These are phyloP conservation scores for Bruguiera hainesii DNA, from an alignment of 441 rosid species.

Conservation along the genomic window DNA sequence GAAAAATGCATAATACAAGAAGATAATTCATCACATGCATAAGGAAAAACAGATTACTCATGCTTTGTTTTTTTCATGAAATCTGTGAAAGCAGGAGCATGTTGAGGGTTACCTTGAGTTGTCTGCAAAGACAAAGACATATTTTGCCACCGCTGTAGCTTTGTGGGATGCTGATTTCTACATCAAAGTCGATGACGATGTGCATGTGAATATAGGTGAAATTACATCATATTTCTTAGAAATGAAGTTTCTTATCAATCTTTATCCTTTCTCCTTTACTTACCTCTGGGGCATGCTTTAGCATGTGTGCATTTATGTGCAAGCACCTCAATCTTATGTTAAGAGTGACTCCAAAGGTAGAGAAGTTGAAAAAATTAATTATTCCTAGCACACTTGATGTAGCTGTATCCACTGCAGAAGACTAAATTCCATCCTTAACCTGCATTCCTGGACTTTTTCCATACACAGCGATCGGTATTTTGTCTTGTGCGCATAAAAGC, in stretches of 20 bases:
- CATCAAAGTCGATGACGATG: constrained; percentile 90
- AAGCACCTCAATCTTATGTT: too few relatives aligned
- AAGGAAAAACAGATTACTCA: background rate
- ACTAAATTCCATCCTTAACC: too few relatives aligned
- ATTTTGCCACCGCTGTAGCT: constrained; percentile 73
- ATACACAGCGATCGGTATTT: too few relatives aligned
- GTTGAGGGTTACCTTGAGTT: constrained; percentile 92
- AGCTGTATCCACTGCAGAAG: too few relatives aligned
- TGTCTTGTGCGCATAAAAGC: too few relatives aligned
- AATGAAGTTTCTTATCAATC: background rate
- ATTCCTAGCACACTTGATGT: too few relatives aligned
- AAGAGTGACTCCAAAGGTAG: too few relatives aligned
- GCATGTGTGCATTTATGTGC: background rate
- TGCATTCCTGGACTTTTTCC: too few relatives aligned
- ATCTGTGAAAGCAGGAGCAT: constrained; percentile 57
- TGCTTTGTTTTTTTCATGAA: constrained; percentile 5
- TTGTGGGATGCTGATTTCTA: constrained; percentile 93
- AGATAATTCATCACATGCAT: background rate
- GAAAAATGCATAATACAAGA: background rate
- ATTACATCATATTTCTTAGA: background rate
- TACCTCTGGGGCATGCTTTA: background rate
- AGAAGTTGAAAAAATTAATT: too few relatives aligned
- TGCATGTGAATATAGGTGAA: constrained; percentile 87
- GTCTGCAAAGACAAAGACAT: constrained; percentile 83
- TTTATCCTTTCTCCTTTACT: background rate